Evolutionary conservation across 352 stramenopile genomes (phyloP).

Genomic region (Phytopythium delawarense): DNA sequence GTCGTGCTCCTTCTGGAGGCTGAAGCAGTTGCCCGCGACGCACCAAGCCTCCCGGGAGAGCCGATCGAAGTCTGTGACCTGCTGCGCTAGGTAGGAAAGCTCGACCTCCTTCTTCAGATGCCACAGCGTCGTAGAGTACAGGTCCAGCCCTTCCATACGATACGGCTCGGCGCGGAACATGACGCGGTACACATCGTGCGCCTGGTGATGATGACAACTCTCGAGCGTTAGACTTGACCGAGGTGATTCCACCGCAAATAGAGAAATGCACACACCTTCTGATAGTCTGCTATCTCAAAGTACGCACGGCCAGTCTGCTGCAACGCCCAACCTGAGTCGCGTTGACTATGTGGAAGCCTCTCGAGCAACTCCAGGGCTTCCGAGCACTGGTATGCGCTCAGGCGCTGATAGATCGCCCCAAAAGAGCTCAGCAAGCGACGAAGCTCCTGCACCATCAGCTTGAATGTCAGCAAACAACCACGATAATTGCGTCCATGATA

Average conservation of each 20-base stretch:
- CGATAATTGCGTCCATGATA: background rate
- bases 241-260: background rate
- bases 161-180: conserved; percentile 91
- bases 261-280: conserved; percentile 19
- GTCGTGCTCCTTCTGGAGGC: conserved; percentile 97
- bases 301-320: conserved; percentile 93
- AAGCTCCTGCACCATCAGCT: conserved; percentile 23
- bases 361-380: conserved; percentile 89
- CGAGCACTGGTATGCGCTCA: conserved; percentile 74
- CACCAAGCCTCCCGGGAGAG: conserved; percentile 94
- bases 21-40: conserved; percentile 97
- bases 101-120: conserved; percentile 98
- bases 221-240: background rate
- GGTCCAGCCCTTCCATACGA: conserved; percentile 92
- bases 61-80: conserved; percentile 92
- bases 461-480: background rate
- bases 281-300: conserved; percentile 96
- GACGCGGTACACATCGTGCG: conserved; percentile 81
- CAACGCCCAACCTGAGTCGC: conserved; percentile 91
- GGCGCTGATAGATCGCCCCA: conserved; percentile 67
- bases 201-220: conserved; percentile 17
- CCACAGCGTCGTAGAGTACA: conserved; percentile 96
- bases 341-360: conserved; percentile 78
- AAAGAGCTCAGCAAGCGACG: conserved; percentile 63
- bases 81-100: conserved; percentile 94